phyloP scores from a whole-genome alignment of 2,329 filamentous ascomycete genomes.

The Xylariaceae sp. region DNA sequence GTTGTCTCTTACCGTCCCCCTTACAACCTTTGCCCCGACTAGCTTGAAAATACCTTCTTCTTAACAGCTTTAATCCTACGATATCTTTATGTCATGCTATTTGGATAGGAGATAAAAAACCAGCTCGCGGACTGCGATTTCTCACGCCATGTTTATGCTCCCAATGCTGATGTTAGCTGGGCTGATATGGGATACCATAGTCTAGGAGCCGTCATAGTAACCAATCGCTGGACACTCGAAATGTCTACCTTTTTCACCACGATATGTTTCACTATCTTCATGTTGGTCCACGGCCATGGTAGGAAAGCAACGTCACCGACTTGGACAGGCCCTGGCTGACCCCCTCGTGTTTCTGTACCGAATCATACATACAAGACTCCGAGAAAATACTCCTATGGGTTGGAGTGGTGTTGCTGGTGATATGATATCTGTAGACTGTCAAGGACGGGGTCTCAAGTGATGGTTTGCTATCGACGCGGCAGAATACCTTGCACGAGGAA shows the following conservation, averaged over 20 bases:
- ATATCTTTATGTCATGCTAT: no score
- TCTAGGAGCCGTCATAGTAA: neutral
- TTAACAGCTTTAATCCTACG: no score
- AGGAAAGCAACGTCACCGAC: slow-evolving; percentile 7
- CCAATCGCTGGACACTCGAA: slow-evolving; percentile 5
- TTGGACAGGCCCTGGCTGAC: slow-evolving; percentile 41
- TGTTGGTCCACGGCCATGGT: slow-evolving; percentile 3
- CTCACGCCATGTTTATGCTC: neutral
- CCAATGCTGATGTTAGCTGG: neutral
- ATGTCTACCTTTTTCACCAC: slow-evolving; percentile 8
- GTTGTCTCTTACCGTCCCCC: no score
- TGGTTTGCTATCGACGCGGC: slow-evolving; percentile 68
- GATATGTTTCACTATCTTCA: slow-evolving; percentile 5
- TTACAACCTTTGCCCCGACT: no score
- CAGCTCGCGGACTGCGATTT: no score
- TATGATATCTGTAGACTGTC: slow-evolving; percentile 58
- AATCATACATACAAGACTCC: slow-evolving; percentile 70
- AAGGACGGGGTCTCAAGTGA: slow-evolving; percentile 23
- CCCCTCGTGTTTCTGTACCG: slow-evolving; percentile 68
- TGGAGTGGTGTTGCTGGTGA: slow-evolving; percentile 62
- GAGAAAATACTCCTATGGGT: slow-evolving; percentile 71
- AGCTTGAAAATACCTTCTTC: no score
- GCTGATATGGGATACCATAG: slow-evolving; percentile 1
- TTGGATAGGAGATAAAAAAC: neutral
- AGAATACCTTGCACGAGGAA: slow-evolving; percentile 67